Base-by-base conservation (phyloP, 805 yeast genomes). In the Candida hispaniensis region DNA sequence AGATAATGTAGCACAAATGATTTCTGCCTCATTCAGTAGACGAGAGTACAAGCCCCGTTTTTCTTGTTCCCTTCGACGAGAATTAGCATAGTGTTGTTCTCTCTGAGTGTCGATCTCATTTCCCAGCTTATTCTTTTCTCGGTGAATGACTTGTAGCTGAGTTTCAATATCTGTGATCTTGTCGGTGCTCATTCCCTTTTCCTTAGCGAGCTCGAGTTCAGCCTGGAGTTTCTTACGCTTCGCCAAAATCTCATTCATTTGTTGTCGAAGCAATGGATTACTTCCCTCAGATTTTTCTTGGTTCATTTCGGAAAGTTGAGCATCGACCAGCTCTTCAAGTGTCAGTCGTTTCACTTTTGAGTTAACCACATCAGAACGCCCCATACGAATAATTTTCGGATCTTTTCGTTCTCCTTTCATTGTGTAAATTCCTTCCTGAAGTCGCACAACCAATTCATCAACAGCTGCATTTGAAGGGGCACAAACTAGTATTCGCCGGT, bases 381-480 rank as follows among this genome's bases (percentile, higher is more conserved):
- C 98, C 21, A 91, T 59, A 47, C 99, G 71, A 8, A 91, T 93
- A 7, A 91, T 67, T 15, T 65, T 67, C 0, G 94, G 93, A 1
- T 54, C 53, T 42, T 72, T 68, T 1, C 50, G 42, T 20, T 59
- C 53, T 13, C 75, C 59, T 44, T 69, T 64, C 16, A 30, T 21
- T 13, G 47, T 34, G 26, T 56, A 55, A 2, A 86, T 74, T 5
- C 95, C 96, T 12, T 61, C 64, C 45, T 77, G 74, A 41, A 91
- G 60, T 52, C 99, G 76, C 12, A 85, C 48, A 9, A 85, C 91
- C 42, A 91, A 64, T 52, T 93, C 98, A 58, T 91, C 99, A 3
- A 91, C 95, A 9, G 99, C 99, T 1, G 99, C 99, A 61, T 91
- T 91, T 53, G 95, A 82, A 3, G 99, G 99, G 1, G 98, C 97